phyloP scores from a whole-genome alignment of 1,284 basidiomycete genomes.

The Ustilago nuda region DNA sequence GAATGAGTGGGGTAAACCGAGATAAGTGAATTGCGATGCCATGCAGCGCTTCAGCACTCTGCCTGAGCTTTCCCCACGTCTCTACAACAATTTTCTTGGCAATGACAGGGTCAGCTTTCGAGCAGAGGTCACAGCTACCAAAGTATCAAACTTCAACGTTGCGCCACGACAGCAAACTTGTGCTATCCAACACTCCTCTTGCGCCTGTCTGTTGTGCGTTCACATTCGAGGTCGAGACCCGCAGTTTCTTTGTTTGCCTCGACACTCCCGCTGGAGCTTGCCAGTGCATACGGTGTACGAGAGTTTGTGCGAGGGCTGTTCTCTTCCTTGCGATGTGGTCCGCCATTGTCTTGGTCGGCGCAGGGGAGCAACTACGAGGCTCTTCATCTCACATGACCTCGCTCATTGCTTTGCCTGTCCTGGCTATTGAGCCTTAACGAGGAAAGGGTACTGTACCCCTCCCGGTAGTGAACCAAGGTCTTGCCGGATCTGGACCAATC shows the following conservation, averaged over 20 bases:
- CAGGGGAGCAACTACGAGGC: background rate
- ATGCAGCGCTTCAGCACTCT: slow-evolving; percentile 4
- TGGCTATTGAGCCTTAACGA: background rate
- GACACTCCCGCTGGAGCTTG: background rate
- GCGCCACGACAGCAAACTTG: background rate
- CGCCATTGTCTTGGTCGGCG: slow-evolving; percentile 9
- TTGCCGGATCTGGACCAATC: slow-evolving; percentile 15
- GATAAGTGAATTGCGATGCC: slow-evolving; percentile 6
- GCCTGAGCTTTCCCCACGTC: slow-evolving; percentile 3
- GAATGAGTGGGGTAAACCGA: slow-evolving; percentile 4
- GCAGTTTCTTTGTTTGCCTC: background rate
- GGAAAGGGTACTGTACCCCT: background rate
- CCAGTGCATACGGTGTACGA: background rate
- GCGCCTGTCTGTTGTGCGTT: background rate
- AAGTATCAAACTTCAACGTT: slow-evolving; percentile 1
- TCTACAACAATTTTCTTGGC: slow-evolving; percentile 8
- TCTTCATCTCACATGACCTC: slow-evolving; percentile 9
- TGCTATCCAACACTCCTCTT: background rate
- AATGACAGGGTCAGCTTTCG: background rate
- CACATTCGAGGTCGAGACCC: background rate
- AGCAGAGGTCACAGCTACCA: background rate
- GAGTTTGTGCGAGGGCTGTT: background rate
- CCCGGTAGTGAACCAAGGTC: slow-evolving; percentile 4
- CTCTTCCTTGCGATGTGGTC: background rate
- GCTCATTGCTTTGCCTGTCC: background rate